Percentiles rank a stretch among this genome's conserved stretches.
Conservation (phyloP, 75 land plant genomes). For the Selaginella tamariscina region DNA sequence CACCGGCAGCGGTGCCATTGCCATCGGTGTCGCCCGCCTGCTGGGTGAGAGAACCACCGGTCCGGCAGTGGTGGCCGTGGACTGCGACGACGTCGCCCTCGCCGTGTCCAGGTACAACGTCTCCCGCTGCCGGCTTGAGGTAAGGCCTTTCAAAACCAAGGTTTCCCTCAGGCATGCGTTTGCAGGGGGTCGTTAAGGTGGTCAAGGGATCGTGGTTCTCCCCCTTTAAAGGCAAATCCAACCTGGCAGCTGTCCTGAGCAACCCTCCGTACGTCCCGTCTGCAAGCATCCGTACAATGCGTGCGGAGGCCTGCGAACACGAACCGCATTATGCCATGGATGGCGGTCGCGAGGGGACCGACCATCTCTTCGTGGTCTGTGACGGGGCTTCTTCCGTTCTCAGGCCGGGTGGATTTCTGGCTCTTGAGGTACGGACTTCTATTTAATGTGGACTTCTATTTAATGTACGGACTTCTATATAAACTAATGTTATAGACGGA, state of each 20-base stretch:
- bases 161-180: too few species aligned
- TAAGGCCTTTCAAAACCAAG: too few species aligned
- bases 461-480: too few species aligned
- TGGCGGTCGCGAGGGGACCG: conserved; percentile 61
- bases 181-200: conserved; percentile 51
- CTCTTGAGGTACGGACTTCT: conserved; percentile 81
- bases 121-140: conserved; percentile 62
- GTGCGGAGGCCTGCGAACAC: conserved; percentile 83
- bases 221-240: conserved; percentile 47
- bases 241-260: conserved; percentile 63
- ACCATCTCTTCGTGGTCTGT: conserved; percentile 52
- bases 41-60: conserved; percentile 28
- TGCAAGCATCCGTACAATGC: conserved; percentile 43
- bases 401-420: conserved; percentile 70
- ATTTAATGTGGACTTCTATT: too few species aligned
- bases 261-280: conserved; percentile 95
- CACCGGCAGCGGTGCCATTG: conserved; percentile 92
- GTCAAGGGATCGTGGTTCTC: conserved; percentile 84
- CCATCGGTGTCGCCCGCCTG: conserved; percentile 56
- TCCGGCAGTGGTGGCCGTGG: conserved; percentile 65
- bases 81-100: conserved; percentile 57
- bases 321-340: conserved; percentile 83
- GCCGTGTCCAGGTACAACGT: conserved; percentile 61
- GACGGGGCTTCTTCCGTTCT: conserved; percentile 40
- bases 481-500: too few species aligned